These are phyloP conservation scores for Sporothrix brunneoviolacea DNA, from an alignment of 2,329 filamentous ascomycete species.

Conservation along the genomic window DNA sequence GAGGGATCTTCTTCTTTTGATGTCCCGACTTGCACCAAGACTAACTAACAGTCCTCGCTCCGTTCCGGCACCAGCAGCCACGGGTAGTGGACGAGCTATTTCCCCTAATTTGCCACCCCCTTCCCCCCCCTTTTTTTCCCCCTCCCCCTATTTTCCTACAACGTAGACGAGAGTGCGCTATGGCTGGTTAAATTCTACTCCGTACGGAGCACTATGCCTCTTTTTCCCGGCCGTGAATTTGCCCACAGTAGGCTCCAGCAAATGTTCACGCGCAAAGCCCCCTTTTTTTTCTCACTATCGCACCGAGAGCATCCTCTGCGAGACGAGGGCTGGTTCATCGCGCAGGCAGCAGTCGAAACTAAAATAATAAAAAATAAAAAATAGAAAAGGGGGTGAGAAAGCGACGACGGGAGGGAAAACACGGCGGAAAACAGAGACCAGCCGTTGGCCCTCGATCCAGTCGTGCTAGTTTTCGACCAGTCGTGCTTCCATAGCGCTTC, in stretches of 20 bases:
- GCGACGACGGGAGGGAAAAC: too few relatives aligned
- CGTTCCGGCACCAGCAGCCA: too few relatives aligned
- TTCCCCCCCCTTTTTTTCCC: neutral
- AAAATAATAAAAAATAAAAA: neutral
- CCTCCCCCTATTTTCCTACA: neutral
- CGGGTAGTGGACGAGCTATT: neutral
- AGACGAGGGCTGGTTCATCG: too few relatives aligned
- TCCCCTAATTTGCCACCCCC: slow-evolving; percentile 1
- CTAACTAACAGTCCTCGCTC: too few relatives aligned
- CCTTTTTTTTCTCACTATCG: neutral
- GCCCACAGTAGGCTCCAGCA: neutral
- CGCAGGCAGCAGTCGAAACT: neutral
- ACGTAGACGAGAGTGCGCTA: too few relatives aligned
- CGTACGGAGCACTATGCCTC: neutral
- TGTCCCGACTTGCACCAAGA: too few relatives aligned
- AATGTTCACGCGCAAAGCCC: neutral
- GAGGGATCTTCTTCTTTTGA: neutral
- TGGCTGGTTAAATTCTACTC: too few relatives aligned
- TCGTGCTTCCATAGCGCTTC: too few relatives aligned
- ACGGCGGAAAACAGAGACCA: too few relatives aligned
- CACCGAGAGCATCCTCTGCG: too few relatives aligned
- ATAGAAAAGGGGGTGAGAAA: neutral
- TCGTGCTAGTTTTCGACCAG: too few relatives aligned
- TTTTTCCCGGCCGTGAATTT: neutral
- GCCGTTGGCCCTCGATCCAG: too few relatives aligned